Conservation (phyloP, 805 yeast genomes). For the Wickerhamomyces canadensis region DNA sequence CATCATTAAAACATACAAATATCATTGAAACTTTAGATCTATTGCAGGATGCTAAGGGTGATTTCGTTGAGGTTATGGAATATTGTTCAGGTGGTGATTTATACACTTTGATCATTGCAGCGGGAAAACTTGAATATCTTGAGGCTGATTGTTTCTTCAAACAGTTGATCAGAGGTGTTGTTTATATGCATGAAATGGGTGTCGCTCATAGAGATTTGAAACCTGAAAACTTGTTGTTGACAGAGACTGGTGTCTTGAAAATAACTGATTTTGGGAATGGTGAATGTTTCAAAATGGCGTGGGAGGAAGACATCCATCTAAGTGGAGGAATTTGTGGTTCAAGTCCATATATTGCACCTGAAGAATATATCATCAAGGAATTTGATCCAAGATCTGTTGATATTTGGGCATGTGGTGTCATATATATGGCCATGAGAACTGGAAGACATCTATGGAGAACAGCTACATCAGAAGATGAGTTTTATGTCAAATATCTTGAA, state of each 20-base stretch:
- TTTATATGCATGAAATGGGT: constrained; percentile 87
- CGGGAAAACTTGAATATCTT: constrained; percentile 71
- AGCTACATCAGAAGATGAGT: constrained; percentile 78
- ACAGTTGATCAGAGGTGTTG: constrained; percentile 77
- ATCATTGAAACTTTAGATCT: constrained; percentile 74
- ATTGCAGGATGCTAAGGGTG: constrained; percentile 76
- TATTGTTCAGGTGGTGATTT: constrained; percentile 80
- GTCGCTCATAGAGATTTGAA: constrained; percentile 86
- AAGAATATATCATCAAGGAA: constrained; percentile 56
- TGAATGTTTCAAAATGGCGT: constrained; percentile 79
- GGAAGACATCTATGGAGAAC: constrained; percentile 91
- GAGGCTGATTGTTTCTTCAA: constrained; percentile 92
- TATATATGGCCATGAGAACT: constrained; percentile 90
- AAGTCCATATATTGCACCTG: constrained; percentile 89
- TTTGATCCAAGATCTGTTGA: constrained; percentile 83
- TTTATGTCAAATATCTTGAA: constrained; percentile 64
- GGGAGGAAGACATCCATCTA: constrained; percentile 67
- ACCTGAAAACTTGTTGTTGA: constrained; percentile 77
- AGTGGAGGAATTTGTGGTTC: constrained; percentile 81
- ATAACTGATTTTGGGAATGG: constrained; percentile 87
- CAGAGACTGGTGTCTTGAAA: constrained; percentile 67
- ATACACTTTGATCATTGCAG: constrained; percentile 65
- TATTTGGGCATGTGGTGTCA: constrained; percentile 91
- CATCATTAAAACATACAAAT: constrained; percentile 70
- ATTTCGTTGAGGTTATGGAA: constrained; percentile 82